phyloP scores from a whole-genome alignment of 257 asterid genomes.

The Capsicum pubescens region DNA sequence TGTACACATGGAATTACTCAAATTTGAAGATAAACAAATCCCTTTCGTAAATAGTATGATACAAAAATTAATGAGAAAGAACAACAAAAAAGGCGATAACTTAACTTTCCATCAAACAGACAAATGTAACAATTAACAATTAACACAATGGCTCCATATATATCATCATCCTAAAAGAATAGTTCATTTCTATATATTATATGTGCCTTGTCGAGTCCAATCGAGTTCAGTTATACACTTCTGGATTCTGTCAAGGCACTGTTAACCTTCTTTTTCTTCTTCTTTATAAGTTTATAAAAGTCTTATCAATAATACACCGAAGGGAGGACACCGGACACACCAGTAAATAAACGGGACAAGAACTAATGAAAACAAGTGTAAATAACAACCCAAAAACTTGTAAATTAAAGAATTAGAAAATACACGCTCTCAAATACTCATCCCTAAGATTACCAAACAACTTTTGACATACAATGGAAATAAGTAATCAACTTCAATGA shows the following conservation, averaged over 20 bases:
- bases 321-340: not conserved
- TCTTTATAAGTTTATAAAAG: not conserved
- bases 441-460: not conserved
- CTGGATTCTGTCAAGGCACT: not conserved
- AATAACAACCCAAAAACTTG: not conserved
- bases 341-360: not conserved
- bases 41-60: not conserved
- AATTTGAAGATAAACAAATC: not conserved
- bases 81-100: not conserved
- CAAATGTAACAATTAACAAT: not conserved
- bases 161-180: not conserved
- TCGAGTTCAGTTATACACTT: not conserved
- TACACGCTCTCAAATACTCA: not conserved
- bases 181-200: no score
- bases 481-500: not conserved
- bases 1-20: not conserved
- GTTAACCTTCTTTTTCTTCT: not conserved
- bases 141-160: not conserved
- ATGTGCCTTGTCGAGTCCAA: no score
- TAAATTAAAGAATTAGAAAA: not conserved
- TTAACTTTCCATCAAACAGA: slow-evolving; percentile 10
- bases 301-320: not conserved
- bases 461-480: not conserved
- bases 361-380: no score
- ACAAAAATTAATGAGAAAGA: not conserved